Percentiles rank a stretch among this genome's conserved stretches.
These are phyloP conservation scores for Oxyria digyna DNA, from an alignment of 148 eudicot genomes.

Conservation along the genomic window DNA sequence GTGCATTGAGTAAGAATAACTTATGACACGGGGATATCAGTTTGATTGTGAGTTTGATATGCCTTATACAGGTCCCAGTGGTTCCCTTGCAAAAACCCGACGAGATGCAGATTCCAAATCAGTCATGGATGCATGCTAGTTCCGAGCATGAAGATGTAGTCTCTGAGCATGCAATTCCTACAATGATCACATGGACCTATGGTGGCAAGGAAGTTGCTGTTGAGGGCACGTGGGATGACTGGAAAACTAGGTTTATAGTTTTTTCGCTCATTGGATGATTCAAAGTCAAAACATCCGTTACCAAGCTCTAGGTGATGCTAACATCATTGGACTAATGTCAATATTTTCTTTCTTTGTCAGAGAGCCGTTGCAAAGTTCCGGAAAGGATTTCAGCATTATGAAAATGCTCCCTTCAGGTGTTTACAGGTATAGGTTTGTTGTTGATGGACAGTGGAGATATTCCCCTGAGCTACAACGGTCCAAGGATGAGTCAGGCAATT, in stretches of 20 bases:
- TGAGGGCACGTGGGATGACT: slow-evolving; percentile 92
- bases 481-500: slow-evolving; percentile 66
- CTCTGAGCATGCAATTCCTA: slow-evolving; percentile 49
- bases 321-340: too few species aligned
- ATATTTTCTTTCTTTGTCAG: slow-evolving; percentile 24
- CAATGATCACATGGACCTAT: slow-evolving; percentile 69
- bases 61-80: slow-evolving; percentile 35
- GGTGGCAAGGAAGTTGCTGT: slow-evolving; percentile 67
- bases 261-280: neutral
- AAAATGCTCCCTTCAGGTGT: slow-evolving; percentile 85
- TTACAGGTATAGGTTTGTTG: slow-evolving; percentile 69
- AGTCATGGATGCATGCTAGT: slow-evolving; percentile 1
- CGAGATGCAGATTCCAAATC: slow-evolving; percentile 33
- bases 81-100: slow-evolving; percentile 66
- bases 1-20: neutral
- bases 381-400: slow-evolving; percentile 69
- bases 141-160: slow-evolving; percentile 21
- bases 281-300: too few species aligned
- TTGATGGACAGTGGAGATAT: slow-evolving; percentile 65
- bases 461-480: slow-evolving; percentile 61
- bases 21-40: too few species aligned
- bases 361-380: slow-evolving; percentile 62
- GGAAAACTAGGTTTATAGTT: slow-evolving; percentile 55
- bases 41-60: neutral
- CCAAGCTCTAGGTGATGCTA: too few species aligned